Base-by-base conservation (phyloP, 345 rosid genomes). In the Hibiscus trionum region DNA sequence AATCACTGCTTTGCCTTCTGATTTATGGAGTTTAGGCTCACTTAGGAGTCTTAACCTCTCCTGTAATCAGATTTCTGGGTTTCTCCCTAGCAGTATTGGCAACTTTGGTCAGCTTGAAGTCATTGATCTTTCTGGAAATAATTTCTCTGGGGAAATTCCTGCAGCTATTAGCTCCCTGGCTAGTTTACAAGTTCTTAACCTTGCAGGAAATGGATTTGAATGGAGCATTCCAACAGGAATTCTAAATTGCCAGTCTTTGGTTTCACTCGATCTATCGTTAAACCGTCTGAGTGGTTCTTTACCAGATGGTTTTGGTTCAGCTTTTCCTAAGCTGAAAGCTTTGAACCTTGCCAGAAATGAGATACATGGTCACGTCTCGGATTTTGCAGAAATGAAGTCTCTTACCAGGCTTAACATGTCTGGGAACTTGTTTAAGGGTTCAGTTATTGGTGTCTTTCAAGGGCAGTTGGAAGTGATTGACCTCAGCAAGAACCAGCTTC, bases 21-120 rank as follows among this genome's bases (percentile, higher is more conserved):
- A 93, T 83, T 85, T 91, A 44, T 91, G 97, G 98, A 90, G 94
- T 80, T 82, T 93, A 59, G 83, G 84, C 77, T 84, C 88, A 44
- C 86, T 93, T 68, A 82, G 79, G 77, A 78, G 26, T 58, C 90
- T 93, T 4, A 90, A 91, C 74, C 93, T 93, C 66, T 91, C 96
- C 21, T 75, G 61, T 63, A 93, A 93, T 82, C 73, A 76, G 77
- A 87, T 93, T 77, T 85, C 96, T 44, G 96, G 97, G 58, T 31
- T 87, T 31, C 86, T 93, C 15, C 64, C 90, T 17, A 90, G 58
- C 80, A 91, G 90, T 82, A 84, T 91, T 86, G 97, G 77, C 52
- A 93, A 93, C 79, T 93, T 93, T 71, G 97, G 90, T 31, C 73
- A 65, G 74, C 90, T 93, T 53, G 88, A 88, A 82, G 76, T 70